Percentiles rank a stretch among this genome's conserved stretches.
These are phyloP conservation scores for Debaryomyces tyrocola DNA, from an alignment of 805 yeast species.

Conservation along the genomic window DNA sequence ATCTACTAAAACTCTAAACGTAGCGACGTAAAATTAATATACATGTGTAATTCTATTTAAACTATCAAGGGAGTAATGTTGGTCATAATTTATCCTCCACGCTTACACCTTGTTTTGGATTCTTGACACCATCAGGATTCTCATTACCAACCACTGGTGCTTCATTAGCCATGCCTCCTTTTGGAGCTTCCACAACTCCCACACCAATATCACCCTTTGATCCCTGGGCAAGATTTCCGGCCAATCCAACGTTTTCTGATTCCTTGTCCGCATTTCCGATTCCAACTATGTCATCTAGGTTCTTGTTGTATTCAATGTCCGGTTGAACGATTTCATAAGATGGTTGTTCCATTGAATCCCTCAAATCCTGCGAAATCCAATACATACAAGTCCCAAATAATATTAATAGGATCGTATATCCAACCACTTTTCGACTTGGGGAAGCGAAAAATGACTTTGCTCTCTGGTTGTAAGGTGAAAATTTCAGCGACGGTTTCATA, in stretches of 20 bases:
- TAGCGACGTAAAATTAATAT: background rate
- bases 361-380: constrained; percentile 38
- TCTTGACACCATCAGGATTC: constrained; percentile 18
- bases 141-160: constrained; percentile 43
- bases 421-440: constrained; percentile 38
- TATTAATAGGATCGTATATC: constrained; percentile 35
- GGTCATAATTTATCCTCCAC: too few species aligned
- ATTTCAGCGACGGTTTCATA: constrained; percentile 40
- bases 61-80: too few species aligned
- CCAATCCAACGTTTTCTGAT: constrained; percentile 33
- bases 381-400: constrained; percentile 35
- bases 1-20: background rate
- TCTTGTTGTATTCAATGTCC: constrained; percentile 6
- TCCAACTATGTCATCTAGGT: constrained; percentile 19
- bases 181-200: constrained; percentile 45
- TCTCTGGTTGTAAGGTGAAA: constrained; percentile 36
- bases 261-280: constrained; percentile 36
- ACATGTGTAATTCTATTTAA: background rate
- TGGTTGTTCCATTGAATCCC: constrained; percentile 17
- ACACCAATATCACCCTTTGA: constrained; percentile 39
- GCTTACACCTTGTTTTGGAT: constrained; percentile 1
- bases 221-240: constrained; percentile 37
- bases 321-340: constrained; percentile 25
- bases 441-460: constrained; percentile 33
- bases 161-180: constrained; percentile 48